Evolutionary conservation across 2,329 filamentous ascomycete species (phyloP).

Genomic region (Neofusicoccum ribis): DNA sequence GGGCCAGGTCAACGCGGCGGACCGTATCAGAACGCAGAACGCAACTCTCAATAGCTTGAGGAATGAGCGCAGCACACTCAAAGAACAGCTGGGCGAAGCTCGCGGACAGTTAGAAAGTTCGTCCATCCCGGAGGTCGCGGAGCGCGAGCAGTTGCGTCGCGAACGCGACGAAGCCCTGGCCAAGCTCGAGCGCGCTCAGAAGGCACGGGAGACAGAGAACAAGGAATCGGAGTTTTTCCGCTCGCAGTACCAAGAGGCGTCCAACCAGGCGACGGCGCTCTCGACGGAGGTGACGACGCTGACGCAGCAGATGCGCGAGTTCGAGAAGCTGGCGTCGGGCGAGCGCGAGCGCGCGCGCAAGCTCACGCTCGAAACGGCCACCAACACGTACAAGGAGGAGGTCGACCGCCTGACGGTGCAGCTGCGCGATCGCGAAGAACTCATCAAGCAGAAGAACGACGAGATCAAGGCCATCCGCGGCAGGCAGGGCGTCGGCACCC

Average conservation of each 20-base stretch:
- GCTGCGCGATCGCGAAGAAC: conserved; percentile 20
- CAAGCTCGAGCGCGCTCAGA: conserved; percentile 32
- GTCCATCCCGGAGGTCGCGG: background rate
- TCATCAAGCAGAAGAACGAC: conserved; percentile 31
- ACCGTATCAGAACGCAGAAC: conserved; percentile 29
- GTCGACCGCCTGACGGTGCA: conserved; percentile 30
- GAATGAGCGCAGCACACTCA: background rate
- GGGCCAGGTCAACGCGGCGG: background rate
- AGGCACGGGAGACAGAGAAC: conserved; percentile 36
- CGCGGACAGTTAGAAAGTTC: conserved; percentile 6
- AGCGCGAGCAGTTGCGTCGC: conserved; percentile 18
- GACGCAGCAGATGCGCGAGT: conserved; percentile 20
- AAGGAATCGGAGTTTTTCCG: conserved; percentile 59
- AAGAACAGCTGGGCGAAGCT: conserved; percentile 2
- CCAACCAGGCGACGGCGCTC: background rate
- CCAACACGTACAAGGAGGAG: conserved; percentile 21
- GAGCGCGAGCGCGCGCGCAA: conserved; percentile 5
- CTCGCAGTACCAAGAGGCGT: conserved; percentile 51
- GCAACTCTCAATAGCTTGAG: conserved; percentile 31
- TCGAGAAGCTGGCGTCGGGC: background rate
- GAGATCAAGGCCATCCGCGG: conserved; percentile 34
- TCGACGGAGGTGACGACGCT: background rate
- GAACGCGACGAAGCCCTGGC: conserved; percentile 30
- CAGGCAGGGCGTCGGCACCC: conserved; percentile 34
- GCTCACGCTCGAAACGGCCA: background rate